Base-by-base conservation (phyloP, 2,329 filamentous ascomycete species). In the Aureobasidium sp. region DNA sequence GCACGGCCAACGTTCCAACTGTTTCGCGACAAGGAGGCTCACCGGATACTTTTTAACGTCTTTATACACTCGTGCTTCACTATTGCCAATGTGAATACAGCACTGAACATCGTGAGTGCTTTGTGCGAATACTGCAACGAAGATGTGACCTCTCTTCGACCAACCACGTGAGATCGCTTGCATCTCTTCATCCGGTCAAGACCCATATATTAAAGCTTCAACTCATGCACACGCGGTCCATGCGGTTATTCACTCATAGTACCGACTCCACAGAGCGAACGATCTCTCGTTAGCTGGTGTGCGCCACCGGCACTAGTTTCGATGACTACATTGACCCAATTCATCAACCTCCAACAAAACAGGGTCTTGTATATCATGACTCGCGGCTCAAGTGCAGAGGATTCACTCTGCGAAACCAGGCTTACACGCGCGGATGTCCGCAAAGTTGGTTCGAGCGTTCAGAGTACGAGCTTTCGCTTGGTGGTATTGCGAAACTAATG, bases 181-280 rank as follows among this genome's bases (percentile, higher is more conserved):
- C 31, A 18, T 29, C 43, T 40, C 45, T 45, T 29, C 16, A 40
- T 61, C 27, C 27, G 43, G 58, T 38, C 43, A 50, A 61, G 55
- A 40, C n/a, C 45, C 45, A 61, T 61, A 43, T 50, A 61, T 61
- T 61, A 61, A 33, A 61, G 58, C 58, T 48, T 61, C 33, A 50
- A 20, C 43, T 38, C 27, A 40, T 48, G 58, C 33, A 50, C 58
- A 33, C 58, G 48, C 45, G 58, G 58, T n/a, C 58, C 58, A 61
- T 40, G 20, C 31, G 23, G 50, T n/a, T 50, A 9, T 15, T 15
- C 48, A 20, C 25, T 60, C 27, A 47, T 20, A 51, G 18, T 38
- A n/a, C 18, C 16, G 13, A 13, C 16, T 16, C 23, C 42, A 11
- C n/a, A 16, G 23, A 40, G 45, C 2, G 36, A 50, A 40, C 15